Evolutionary conservation across 345 rosid species (phyloP).

Genomic region (Pelargonium nanum): DNA sequence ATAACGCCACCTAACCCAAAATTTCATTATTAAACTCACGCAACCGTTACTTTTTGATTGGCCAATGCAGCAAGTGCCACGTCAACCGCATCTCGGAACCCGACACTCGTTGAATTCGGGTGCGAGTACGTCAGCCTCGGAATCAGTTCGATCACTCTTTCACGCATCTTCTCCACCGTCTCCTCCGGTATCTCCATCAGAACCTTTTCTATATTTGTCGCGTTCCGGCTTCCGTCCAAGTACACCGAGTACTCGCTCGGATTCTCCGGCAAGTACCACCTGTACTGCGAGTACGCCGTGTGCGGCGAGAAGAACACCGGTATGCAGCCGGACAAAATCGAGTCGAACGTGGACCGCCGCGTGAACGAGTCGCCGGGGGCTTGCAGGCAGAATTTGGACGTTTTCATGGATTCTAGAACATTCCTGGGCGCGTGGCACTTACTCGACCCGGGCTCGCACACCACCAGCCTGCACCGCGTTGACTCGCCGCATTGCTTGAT

Average conservation of each 20-base stretch:
- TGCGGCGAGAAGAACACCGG: constrained; percentile 56
- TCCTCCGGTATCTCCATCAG: constrained; percentile 21
- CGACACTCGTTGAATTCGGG: constrained; percentile 29
- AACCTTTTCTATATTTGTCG: constrained; percentile 23
- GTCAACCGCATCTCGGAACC: constrained; percentile 42
- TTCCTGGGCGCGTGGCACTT: constrained; percentile 32
- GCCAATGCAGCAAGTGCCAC: constrained; percentile 28
- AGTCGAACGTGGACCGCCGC: constrained; percentile 42
- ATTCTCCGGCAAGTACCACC: constrained; percentile 34
- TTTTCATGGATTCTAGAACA: constrained; percentile 25
- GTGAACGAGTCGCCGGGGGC: constrained; percentile 58
- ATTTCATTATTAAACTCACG: too few species aligned
- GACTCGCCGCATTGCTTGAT: constrained; percentile 42
- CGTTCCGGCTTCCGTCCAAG: constrained; percentile 9
- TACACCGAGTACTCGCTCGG: constrained; percentile 31
- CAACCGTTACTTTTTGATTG: constrained; percentile 2
- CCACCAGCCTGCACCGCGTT: constrained; percentile 25
- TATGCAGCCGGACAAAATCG: constrained; percentile 41
- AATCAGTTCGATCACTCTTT: constrained; percentile 25
- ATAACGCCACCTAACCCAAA: background rate
- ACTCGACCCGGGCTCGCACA: constrained; percentile 14
- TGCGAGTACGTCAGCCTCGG: constrained; percentile 42
- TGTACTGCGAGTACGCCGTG: constrained; percentile 53
- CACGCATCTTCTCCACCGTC: constrained; percentile 23
- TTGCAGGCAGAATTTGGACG: constrained; percentile 42